A percentile compares a stretch with the other conserved stretches of the same genome.
Conservation (phyloP, 768 basidiomycete species). For the Arthromyces matolae region DNA sequence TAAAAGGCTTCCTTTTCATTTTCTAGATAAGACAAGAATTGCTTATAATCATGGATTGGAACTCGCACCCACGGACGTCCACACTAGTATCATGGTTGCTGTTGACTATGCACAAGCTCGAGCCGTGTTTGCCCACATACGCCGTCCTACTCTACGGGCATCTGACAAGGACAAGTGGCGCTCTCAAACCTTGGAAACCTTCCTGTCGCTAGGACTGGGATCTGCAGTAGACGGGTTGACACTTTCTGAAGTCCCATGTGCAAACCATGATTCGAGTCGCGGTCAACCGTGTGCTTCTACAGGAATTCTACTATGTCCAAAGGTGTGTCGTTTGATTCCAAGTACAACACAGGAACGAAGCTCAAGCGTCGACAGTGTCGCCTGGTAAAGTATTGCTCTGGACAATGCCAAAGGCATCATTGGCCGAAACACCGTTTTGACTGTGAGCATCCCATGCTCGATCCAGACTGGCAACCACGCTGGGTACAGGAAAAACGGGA, state of each 20-base stretch:
- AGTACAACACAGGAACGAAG: too few species aligned
- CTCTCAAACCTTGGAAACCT: constrained; percentile 20
- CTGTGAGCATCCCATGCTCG: constrained; percentile 29
- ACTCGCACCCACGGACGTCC: neutral
- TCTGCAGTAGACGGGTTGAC: constrained; percentile 19
- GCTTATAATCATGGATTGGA: neutral
- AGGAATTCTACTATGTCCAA: constrained; percentile 23
- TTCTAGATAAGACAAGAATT: neutral
- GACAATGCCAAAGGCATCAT: constrained; percentile 32
- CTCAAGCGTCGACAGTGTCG: constrained; percentile 4
- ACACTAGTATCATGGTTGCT: constrained; percentile 15
- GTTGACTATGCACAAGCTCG: constrained; percentile 22
- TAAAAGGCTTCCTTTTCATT: constrained; percentile 1
- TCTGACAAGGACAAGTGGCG: constrained; percentile 4
- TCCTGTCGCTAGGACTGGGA: constrained; percentile 28
- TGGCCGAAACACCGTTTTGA: constrained; percentile 32
- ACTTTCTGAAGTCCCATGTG: constrained; percentile 20
- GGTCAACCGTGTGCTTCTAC: neutral
- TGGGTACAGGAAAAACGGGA: constrained; percentile 30
- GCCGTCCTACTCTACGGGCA: constrained; percentile 8
- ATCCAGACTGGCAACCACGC: constrained; percentile 29
- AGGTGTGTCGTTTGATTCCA: too few species aligned
- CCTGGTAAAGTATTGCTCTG: constrained; percentile 30
- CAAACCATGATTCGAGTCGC: constrained; percentile 15
- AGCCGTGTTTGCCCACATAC: constrained; percentile 21